These are phyloP conservation scores for Populus deltoides DNA, from an alignment of 345 rosid genomes.

Conservation along the genomic window DNA sequence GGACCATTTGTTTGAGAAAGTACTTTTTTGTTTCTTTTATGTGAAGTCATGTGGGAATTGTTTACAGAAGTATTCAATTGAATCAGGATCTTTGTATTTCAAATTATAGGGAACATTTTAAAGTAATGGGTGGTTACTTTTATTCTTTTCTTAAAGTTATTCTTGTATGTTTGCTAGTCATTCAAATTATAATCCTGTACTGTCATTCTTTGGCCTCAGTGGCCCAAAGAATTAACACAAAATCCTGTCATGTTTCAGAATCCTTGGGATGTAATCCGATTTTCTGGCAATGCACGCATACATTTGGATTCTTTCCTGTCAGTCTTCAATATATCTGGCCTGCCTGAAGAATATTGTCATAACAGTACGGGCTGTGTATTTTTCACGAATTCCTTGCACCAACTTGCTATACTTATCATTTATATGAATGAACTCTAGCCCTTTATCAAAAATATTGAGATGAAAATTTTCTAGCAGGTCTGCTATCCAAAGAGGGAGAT, in stretches of 20 bases:
- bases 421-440: not conserved
- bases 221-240: not conserved
- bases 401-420: not conserved
- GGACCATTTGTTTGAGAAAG: not conserved
- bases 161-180: not conserved
- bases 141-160: not conserved
- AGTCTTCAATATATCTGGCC: constrained; percentile 72
- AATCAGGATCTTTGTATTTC: not conserved
- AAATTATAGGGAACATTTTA: not conserved
- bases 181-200: not conserved
- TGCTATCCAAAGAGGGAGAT: constrained; percentile 41
- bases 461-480: constrained; percentile 33
- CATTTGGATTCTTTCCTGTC: constrained; percentile 88
- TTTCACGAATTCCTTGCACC: not conserved
- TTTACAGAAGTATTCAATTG: not conserved
- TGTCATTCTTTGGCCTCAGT: not conserved
- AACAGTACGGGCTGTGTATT: constrained; percentile 42
- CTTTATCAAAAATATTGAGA: not conserved
- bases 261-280: constrained; percentile 77
- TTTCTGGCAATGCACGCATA: constrained; percentile 70
- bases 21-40: not conserved
- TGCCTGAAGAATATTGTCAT: constrained; percentile 79
- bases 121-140: not conserved
- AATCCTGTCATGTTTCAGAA: constrained; percentile 54
- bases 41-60: too few species aligned